phyloP scores from a whole-genome alignment of 139 green algal species.

The Chlorella vulgaris region DNA sequence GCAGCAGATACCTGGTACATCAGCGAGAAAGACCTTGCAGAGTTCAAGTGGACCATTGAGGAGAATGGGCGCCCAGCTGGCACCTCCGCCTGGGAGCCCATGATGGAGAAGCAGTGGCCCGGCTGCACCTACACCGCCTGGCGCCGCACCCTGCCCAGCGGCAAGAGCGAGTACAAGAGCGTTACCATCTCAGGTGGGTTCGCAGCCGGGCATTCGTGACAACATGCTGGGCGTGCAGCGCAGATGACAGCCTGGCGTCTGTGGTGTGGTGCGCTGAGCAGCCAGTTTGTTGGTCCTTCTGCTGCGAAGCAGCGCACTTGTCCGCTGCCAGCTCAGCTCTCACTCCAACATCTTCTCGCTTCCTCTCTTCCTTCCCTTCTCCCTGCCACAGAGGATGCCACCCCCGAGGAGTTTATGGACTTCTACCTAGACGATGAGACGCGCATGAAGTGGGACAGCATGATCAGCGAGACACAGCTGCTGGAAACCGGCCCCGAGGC shows the following conservation, averaged over 20 bases:
- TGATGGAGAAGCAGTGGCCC: conserved; percentile 75
- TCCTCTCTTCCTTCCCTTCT: background rate
- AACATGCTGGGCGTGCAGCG: no score
- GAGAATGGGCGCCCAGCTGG: conserved; percentile 5
- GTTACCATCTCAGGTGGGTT: conserved; percentile 58
- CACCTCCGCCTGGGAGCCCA: conserved; percentile 31
- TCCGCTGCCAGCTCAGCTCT: background rate
- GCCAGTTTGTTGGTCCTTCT: no score
- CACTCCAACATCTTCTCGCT: conserved; percentile 14
- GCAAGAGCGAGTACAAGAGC: conserved; percentile 92
- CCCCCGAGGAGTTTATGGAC: conserved; percentile 86
- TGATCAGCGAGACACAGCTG: conserved; percentile 74
- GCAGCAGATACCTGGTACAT: conserved; percentile 20
- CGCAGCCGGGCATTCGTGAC: no score
- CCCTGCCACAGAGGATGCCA: conserved; percentile 58
- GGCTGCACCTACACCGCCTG: conserved; percentile 72
- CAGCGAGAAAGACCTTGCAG: background rate
- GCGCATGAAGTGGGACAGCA: conserved; percentile 78
- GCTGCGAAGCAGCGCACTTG: no score
- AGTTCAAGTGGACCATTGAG: conserved; percentile 30
- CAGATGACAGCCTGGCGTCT: no score
- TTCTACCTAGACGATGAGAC: conserved; percentile 85
- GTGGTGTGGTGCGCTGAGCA: no score
- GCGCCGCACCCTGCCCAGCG: conserved; percentile 66
- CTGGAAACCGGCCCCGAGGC: conserved; percentile 49